Conservation (phyloP, 2,329 filamentous ascomycete species). For the Epichloe brachyelytri region DNA sequence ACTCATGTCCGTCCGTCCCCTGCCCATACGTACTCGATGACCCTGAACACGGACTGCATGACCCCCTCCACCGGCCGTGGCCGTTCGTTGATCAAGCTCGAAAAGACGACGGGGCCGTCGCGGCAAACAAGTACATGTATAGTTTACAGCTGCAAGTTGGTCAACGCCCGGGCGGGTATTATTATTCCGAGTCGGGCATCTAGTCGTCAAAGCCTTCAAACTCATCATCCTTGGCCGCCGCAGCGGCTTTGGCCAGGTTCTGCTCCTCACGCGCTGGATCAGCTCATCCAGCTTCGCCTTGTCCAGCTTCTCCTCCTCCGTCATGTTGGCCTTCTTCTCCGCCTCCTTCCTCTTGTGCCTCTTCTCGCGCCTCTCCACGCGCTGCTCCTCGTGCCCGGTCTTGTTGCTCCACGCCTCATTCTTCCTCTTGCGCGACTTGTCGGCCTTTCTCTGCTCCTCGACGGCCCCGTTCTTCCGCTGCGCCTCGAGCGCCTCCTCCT, state of each 20-base stretch:
- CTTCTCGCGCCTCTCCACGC: constrained; percentile 50
- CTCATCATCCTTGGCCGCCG: constrained; percentile 28
- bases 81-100: too few species aligned
- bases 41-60: too few species aligned
- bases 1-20: too few species aligned
- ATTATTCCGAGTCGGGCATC: constrained; percentile 7
- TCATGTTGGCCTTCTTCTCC: constrained; percentile 50
- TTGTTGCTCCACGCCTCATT: constrained; percentile 64
- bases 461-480: constrained; percentile 27
- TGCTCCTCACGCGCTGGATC: constrained; percentile 49
- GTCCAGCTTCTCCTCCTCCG: constrained; percentile 53
- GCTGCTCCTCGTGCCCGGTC: constrained; percentile 50
- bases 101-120: too few species aligned
- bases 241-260: constrained; percentile 31
- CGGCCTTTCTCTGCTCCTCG: constrained; percentile 24
- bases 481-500: constrained; percentile 41
- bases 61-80: too few species aligned
- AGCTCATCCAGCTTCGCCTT: constrained; percentile 50
- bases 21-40: too few species aligned
- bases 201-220: constrained; percentile 48
- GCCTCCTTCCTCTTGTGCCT: constrained; percentile 51
- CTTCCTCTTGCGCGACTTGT: constrained; percentile 42
- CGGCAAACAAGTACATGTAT: too few species aligned
- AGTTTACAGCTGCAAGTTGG: too few species aligned
- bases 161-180: constrained; percentile 12